Evolutionary conservation across 2,329 filamentous ascomycete species (phyloP), one percentile per base, ranked within the genome.

Genomic region (Apiospora arundinis): DNA sequence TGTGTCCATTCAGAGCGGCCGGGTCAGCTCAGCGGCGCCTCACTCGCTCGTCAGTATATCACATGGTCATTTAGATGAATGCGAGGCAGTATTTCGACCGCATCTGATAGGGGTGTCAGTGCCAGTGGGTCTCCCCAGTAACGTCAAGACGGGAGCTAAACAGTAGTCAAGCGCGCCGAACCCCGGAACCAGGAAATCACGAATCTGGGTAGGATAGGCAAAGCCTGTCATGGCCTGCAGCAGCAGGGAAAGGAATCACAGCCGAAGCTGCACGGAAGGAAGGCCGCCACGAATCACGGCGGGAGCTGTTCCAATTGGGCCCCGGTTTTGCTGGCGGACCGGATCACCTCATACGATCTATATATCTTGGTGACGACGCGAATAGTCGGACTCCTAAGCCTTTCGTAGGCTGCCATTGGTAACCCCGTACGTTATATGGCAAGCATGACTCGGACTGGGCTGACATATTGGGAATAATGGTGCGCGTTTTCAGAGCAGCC

Each of bases 261-360:
- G 28, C 56, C 56, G 56, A 63, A 37, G 25, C 28, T 40, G 32
- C 32, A 4, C 56, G 56, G 56, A 63, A 63, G 18, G 8, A 40
- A 63, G 56, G 40, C 56, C 56, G 56, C 56, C 56, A 40, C 56
- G 56, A 63, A 63, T 63, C 56, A 63, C 32, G n/a, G 32, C 28
- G 56, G 28, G 56, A 63, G 56, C 56, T 21, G 56, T 63, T 37
- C 28, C 56, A 63, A 40, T 40, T 63, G 56, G 56, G 56, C 52
- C 52, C 52, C 52, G 52, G 52, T 60, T 60, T 60, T 60, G 52
- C 28, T 37, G 52, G 28, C 28, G 3, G 25, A 21, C 52, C 25
- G 52, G 52, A 37, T n/a, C 52, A 37, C 28, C 52, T 60, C 52
- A 60, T 60, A 60, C 28, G 52, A 60, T 18, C 42, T 16, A 1